Percentiles rank a stretch among this genome's conserved stretches.
phyloP scores from a whole-genome alignment of 176 grass and related monocot species.

The Triticum timopheevii region DNA sequence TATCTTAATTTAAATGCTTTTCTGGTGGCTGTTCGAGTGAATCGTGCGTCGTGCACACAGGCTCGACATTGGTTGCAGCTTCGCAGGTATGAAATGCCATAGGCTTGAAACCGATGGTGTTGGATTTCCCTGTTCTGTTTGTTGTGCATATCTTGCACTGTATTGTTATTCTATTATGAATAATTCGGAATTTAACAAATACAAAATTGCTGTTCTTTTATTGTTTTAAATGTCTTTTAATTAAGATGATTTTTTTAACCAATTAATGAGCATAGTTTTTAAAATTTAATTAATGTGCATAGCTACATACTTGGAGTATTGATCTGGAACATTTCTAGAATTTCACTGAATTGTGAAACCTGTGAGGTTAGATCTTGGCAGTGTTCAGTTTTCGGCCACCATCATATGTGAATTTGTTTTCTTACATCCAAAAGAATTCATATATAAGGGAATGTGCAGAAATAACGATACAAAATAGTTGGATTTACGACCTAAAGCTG shows the following conservation, averaged over 20 bases:
- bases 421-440: neutral
- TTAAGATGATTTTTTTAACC: neutral
- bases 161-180: neutral
- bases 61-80: neutral
- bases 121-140: neutral
- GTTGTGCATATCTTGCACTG: neutral
- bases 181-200: neutral
- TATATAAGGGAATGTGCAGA: neutral
- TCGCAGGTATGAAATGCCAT: neutral
- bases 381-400: neutral
- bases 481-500: constrained; percentile 4
- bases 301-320: neutral
- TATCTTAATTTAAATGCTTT: neutral
- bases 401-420: neutral
- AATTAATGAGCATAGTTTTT: neutral
- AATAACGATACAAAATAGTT: neutral
- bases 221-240: neutral
- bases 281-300: neutral
- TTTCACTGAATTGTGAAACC: neutral
- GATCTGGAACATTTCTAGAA: neutral
- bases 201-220: neutral
- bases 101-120: neutral
- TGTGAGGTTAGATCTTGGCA: neutral
- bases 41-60: neutral
- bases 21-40: neutral